Evolutionary conservation across 1,284 basidiomycete genomes (phyloP).

Genomic region (Puccinia hordei): DNA sequence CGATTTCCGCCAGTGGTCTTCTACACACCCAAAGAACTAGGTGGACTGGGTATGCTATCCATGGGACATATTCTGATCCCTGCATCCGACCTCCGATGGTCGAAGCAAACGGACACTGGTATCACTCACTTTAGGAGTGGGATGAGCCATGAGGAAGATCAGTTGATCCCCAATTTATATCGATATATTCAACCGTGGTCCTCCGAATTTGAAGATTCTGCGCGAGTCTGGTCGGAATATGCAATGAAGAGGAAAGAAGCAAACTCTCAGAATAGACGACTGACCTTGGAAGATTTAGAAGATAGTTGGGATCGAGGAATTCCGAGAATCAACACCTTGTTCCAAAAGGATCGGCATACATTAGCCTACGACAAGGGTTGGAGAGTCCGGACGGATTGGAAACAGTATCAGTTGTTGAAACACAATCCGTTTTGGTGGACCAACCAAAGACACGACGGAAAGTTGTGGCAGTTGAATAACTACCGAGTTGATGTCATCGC

Average conservation of each 20-base stretch:
- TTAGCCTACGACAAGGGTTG: constrained; percentile 87
- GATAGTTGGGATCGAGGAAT: constrained; percentile 79
- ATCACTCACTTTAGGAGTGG: constrained; percentile 61
- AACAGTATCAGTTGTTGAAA: constrained; percentile 92
- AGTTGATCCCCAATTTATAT: constrained; percentile 94
- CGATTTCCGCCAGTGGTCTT: constrained; percentile 98
- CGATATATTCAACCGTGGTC: constrained; percentile 99
- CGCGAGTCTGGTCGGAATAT: constrained; percentile 98
- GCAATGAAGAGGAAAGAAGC: constrained; percentile 99
- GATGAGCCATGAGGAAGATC: constrained; percentile 66
- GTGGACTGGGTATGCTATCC: constrained; percentile 97
- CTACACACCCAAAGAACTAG: constrained; percentile 90
- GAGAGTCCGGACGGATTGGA: constrained; percentile 81
- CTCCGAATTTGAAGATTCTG: constrained; percentile 95
- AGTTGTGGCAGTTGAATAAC: constrained; percentile 96
- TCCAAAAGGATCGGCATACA: constrained; percentile 97
- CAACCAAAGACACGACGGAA: constrained; percentile 94
- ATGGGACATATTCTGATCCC: constrained; percentile 99
- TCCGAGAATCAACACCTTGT: constrained; percentile 92
- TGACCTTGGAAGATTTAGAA: constrained; percentile 66
- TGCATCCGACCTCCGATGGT: constrained; percentile 94
- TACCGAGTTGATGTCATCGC: constrained; percentile 99
- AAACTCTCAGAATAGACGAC: constrained; percentile 90
- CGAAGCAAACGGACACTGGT: constrained; percentile 94
- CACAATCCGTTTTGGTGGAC: constrained; percentile 99